These are phyloP conservation scores for Metarhizium brunneum DNA, from an alignment of 2,329 filamentous ascomycete genomes.

Conservation along the genomic window DNA sequence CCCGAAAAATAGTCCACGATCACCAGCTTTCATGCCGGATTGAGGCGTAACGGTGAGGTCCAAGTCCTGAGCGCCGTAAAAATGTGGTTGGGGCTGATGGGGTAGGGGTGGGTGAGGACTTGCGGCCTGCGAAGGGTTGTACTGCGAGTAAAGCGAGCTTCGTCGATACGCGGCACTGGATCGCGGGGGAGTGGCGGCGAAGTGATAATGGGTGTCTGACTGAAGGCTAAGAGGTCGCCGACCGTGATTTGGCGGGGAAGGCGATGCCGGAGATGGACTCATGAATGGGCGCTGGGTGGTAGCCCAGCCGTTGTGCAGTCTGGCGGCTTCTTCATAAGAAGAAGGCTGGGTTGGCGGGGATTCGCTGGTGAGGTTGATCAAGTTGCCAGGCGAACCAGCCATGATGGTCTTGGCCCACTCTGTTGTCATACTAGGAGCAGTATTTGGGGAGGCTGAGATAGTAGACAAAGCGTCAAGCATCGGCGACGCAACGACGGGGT, in stretches of 20 bases:
- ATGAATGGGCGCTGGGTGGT: slow-evolving; percentile 36
- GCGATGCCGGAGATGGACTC: slow-evolving; percentile 34
- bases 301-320: slow-evolving; percentile 34
- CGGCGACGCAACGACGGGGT: slow-evolving; percentile 31
- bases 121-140: slow-evolving; percentile 32
- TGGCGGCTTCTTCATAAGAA: slow-evolving; percentile 39
- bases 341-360: slow-evolving; percentile 44
- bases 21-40: slow-evolving; percentile 51
- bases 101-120: slow-evolving; percentile 54
- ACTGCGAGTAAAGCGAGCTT: slow-evolving; percentile 43
- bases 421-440: slow-evolving; percentile 35
- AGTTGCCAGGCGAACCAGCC: slow-evolving; percentile 42
- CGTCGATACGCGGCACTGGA: slow-evolving; percentile 28
- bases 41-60: slow-evolving; percentile 55
- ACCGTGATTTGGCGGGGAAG: slow-evolving; percentile 25
- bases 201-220: slow-evolving; percentile 35
- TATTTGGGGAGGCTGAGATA: slow-evolving; percentile 39
- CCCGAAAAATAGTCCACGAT: slow-evolving; percentile 68
- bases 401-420: slow-evolving; percentile 35
- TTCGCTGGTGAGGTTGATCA: slow-evolving; percentile 41
- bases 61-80: slow-evolving; percentile 65
- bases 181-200: slow-evolving; percentile 30
- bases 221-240: slow-evolving; percentile 47
- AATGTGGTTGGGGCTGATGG: slow-evolving; percentile 68
- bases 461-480: slow-evolving; percentile 38